These are phyloP conservation scores for Thuidium tamariscinum DNA, from an alignment of 225 moss, liverwort and hornwort genomes.

Conservation along the genomic window DNA sequence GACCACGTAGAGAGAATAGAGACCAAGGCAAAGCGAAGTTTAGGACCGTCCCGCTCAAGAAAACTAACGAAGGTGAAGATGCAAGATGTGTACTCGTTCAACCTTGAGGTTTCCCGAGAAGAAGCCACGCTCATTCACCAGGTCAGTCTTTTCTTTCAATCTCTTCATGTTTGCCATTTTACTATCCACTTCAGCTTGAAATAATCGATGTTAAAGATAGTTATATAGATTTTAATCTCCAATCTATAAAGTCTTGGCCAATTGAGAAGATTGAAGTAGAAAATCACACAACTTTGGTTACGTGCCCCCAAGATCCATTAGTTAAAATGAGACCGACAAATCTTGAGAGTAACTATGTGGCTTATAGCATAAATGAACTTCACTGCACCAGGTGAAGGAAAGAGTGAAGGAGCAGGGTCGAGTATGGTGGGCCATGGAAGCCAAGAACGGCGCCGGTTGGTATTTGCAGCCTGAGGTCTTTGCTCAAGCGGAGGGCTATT, in stretches of 20 bases:
- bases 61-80: slow-evolving; percentile 36
- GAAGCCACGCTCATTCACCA: slow-evolving; percentile 75
- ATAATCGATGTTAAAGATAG: background rate
- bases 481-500: slow-evolving; percentile 66
- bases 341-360: background rate
- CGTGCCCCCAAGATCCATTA: background rate
- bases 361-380: background rate
- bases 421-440: slow-evolving; percentile 94
- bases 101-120: slow-evolving; percentile 77
- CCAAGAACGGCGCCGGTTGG: slow-evolving; percentile 97
- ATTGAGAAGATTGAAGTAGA: background rate
- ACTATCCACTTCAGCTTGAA: background rate
- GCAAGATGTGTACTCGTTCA: slow-evolving; percentile 62
- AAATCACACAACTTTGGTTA: too few species aligned
- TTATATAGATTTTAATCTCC: background rate
- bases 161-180: background rate
- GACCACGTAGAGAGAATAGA: slow-evolving; percentile 36
- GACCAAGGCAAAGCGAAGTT: slow-evolving; percentile 24
- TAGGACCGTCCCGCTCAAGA: slow-evolving; percentile 34
- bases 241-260: background rate
- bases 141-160: background rate
- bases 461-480: slow-evolving; percentile 87
- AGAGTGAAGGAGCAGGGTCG: slow-evolving; percentile 93
- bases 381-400: slow-evolving; percentile 47
- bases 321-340: background rate